Base-by-base conservation (phyloP, 768 basidiomycete genomes). In the Lactarius trivialis region DNA sequence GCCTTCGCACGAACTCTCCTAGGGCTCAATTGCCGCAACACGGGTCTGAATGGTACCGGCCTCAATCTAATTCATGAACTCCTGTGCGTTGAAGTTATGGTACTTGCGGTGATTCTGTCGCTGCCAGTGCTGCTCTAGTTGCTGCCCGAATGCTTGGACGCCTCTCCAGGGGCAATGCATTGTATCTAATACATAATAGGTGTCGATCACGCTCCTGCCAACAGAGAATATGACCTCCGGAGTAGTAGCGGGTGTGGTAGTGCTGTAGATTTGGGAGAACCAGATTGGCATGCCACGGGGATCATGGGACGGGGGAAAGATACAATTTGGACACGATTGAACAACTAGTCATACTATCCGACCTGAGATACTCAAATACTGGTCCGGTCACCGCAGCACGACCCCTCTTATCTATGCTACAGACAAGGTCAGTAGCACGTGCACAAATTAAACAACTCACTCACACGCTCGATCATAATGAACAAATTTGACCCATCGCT, bases 141-240 rank as follows among this genome's bases (percentile, higher is more conserved):
- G n/a, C n/a, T n/a, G n/a, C n/a, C n/a, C n/a, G 9, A 61, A 26
- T 4, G 49, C n/a, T 17, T 56, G 41, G 11, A n/a, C 3, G 2
- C 60, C 60, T 30, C 55, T 50, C 60, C 60, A 56, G 5, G 3
- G 0, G 24, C 55, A 56, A 21, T 6, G 1, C 14, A 1, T 11
- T 4, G 32, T 5, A 61, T 19, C 8, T 36, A 61, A 19, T 37
- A 21, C 0, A 55, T 24, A 1, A 6, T 6, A 51, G 12, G 9
- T 61, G 60, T 4, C 51, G 24, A 0, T 56, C 48, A 9, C 50
- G 19, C 0, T 61, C 60, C 21, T 56, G 55, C 19, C 2, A 21
- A 3, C 55, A 30, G 0, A 0, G 15, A 9, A 34, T 7, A 1
- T 1, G 17, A 3, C 4, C 7, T 0, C 11, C 5, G 24, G 12